These are phyloP conservation scores for Cyclotella sp. DNA, from an alignment of 108 stramenopile genomes.

Conservation along the genomic window DNA sequence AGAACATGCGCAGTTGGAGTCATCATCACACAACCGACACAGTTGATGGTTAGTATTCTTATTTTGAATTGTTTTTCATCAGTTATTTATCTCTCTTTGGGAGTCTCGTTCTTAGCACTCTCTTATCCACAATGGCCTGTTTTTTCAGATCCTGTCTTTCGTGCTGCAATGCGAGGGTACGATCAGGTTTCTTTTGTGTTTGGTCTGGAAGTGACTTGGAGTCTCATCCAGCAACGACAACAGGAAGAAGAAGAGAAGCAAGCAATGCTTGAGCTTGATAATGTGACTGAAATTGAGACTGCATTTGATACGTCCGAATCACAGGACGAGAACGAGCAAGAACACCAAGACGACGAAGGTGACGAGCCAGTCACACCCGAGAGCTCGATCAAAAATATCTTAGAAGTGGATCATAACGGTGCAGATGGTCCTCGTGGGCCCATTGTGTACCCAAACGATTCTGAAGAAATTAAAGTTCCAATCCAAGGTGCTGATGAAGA, in stretches of 20 bases:
- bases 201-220: slow-evolving; percentile 95
- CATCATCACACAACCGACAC: slow-evolving; percentile 93
- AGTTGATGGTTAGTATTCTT: slow-evolving; percentile 57
- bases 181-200: slow-evolving; percentile 95
- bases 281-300: slow-evolving; percentile 41
- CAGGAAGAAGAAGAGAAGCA: slow-evolving; percentile 88
- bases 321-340: background rate
- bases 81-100: background rate
- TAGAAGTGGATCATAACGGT: background rate
- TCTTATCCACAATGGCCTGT: background rate
- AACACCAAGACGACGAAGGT: background rate
- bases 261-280: slow-evolving; percentile 72
- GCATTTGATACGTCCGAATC: slow-evolving; percentile 1
- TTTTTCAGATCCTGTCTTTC: slow-evolving; percentile 83
- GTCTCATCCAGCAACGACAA: slow-evolving; percentile 86
- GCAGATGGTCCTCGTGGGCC: background rate
- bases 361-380: too few species aligned
- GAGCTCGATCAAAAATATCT: too few species aligned
- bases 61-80: background rate
- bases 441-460: background rate
- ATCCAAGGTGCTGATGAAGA: background rate
- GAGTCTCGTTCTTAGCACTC: background rate
- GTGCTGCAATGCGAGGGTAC: slow-evolving; percentile 87
- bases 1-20: slow-evolving; percentile 93
- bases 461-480: background rate